These are phyloP conservation scores for Pythium dissimile DNA, from an alignment of 352 stramenopile genomes.

Conservation along the genomic window DNA sequence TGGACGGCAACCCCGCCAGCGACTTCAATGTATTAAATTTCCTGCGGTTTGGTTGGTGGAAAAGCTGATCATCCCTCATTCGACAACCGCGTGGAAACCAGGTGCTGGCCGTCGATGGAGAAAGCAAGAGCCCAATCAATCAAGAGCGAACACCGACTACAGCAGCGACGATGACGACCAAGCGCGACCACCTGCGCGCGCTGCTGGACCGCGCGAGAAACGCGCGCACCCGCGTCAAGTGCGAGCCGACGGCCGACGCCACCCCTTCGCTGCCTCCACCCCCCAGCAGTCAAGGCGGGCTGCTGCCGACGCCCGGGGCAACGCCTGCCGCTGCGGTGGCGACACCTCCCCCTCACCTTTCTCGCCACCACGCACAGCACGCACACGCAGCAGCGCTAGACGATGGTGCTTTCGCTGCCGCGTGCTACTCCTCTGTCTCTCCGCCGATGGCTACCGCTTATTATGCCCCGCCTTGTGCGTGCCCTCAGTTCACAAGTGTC, in stretches of 20 bases:
- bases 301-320: neutral
- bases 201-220: constrained; percentile 40
- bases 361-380: neutral
- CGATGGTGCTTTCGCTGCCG: too few relatives aligned
- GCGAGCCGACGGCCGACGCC: constrained; percentile 1
- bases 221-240: constrained; percentile 19
- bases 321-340: too few relatives aligned
- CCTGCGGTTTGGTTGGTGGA: constrained; percentile 8
- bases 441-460: too few relatives aligned
- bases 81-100: neutral
- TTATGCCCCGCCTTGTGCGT: neutral
- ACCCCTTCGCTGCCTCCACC: too few relatives aligned
- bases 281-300: too few relatives aligned
- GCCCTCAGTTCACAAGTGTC: neutral
- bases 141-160: neutral
- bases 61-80: constrained; percentile 1
- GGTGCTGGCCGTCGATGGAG: neutral
- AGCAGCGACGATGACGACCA: neutral
- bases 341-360: neutral
- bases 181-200: constrained; percentile 26
- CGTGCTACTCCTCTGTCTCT: too few relatives aligned
- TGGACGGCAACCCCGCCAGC: neutral
- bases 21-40: constrained; percentile 7
- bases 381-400: neutral
- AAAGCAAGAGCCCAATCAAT: neutral